Evolutionary conservation across 2,329 filamentous ascomycete genomes (phyloP).

Genomic region (Parascedosporium putredinis): DNA sequence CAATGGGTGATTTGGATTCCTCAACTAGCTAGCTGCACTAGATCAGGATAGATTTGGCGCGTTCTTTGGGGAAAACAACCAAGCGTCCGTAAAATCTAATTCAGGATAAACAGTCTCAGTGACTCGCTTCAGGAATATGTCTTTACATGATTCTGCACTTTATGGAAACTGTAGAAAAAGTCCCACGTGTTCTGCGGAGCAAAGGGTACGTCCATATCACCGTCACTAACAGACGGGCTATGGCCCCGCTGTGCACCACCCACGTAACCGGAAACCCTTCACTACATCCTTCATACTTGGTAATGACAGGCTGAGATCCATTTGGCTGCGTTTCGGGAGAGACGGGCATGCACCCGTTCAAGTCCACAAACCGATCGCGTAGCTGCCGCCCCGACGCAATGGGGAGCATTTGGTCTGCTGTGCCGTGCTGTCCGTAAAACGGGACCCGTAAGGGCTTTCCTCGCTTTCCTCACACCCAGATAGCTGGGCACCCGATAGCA

Average conservation of each 20-base stretch:
- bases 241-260: conserved; percentile 15
- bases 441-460: conserved; percentile 21
- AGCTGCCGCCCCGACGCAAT: conserved; percentile 20
- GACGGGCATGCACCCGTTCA: conserved; percentile 22
- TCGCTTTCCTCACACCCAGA: conserved; percentile 21
- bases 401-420: conserved; percentile 21
- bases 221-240: conserved; percentile 5
- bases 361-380: conserved; percentile 23
- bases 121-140: not conserved
- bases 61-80: too few species aligned
- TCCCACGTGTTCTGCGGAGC: conserved; percentile 9
- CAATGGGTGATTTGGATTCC: too few species aligned
- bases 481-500: conserved; percentile 19
- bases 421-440: conserved; percentile 26
- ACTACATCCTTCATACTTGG: conserved; percentile 17
- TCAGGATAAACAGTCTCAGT: not conserved
- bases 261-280: conserved; percentile 18
- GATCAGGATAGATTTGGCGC: too few species aligned
- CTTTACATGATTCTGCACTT: too few species aligned
- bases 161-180: conserved; percentile 10
- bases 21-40: too few species aligned
- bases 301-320: conserved; percentile 15
- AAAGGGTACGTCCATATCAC: conserved; percentile 1
- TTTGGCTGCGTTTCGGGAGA: conserved; percentile 14
- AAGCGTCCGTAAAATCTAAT: too few species aligned